Base-by-base conservation (phyloP, 2,329 filamentous ascomycete genomes). In the Xylariaceae sp. region DNA sequence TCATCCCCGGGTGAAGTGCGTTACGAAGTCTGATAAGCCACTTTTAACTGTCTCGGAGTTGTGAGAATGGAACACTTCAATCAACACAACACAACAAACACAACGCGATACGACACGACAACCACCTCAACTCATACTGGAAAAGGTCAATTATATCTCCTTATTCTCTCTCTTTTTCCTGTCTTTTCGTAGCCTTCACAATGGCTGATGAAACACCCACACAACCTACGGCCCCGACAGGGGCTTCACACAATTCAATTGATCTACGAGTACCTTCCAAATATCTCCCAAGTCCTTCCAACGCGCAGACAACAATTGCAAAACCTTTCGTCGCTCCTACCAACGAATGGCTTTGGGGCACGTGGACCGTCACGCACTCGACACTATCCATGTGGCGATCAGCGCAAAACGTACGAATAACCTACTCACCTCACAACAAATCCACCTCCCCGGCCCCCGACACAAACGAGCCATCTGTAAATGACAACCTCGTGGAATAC, bases 361-460 rank as follows among this genome's bases (percentile, higher is more conserved):
- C 82, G 56, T 91, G 87, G 87, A 74, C 80, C 63, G 86, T 91
- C 54, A 88, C 86, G 8, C 86, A 90, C 73, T 88, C 84, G 3
- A 89, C 86, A 4, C 81, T 91, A 8, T 74, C 80, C 59, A 91
- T 94, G 87, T 95, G 89, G 89, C 84, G 84, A 63, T 80, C 81
- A 46, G 85, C 87, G 51, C 85, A 84, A 68, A 94, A 94, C 71
- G 88, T 95, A 11, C 80, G 80, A 64, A 92, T 95, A 68, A 87
- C 83, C 35, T 95, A 95, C 76, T 80, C 72, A 9, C 60, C 62
- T 9, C 47, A 43, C 34, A 19, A 19, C 19, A 6, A 54, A 12
- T n/a, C 40, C 39, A 40, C 19, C 39, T 39, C 57, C n/a, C n/a
- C 45, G 9, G 8, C 43, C 26, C 19, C 50, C 37, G 65, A 72